Evolutionary conservation across 1,284 basidiomycete species (phyloP).

Genomic region (Butyriboletus appendiculatus): DNA sequence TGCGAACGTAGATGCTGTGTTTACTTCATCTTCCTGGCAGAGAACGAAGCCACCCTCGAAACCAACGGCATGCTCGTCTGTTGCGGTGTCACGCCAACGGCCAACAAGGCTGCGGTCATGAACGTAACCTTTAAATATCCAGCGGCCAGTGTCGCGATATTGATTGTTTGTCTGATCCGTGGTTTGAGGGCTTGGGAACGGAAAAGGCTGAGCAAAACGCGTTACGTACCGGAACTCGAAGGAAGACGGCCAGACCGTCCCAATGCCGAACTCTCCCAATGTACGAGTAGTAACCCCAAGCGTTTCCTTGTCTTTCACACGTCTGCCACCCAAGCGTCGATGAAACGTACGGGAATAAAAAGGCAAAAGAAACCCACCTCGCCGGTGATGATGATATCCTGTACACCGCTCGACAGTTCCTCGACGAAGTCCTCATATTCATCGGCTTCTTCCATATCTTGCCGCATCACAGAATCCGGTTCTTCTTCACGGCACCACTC

Average conservation of each 20-base stretch:
- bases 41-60: slow-evolving; percentile 50
- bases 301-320: slow-evolving; percentile 41
- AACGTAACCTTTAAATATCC: slow-evolving; percentile 54
- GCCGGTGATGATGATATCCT: slow-evolving; percentile 52
- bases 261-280: slow-evolving; percentile 49
- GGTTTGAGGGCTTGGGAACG: slow-evolving; percentile 4
- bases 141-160: slow-evolving; percentile 38
- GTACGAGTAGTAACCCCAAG: slow-evolving; percentile 49
- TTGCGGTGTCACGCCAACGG: slow-evolving; percentile 51
- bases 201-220: not conserved
- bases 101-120: slow-evolving; percentile 49
- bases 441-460: slow-evolving; percentile 32
- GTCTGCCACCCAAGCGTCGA: slow-evolving; percentile 32
- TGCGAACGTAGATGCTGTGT: slow-evolving; percentile 12
- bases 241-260: slow-evolving; percentile 49
- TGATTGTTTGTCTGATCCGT: slow-evolving; percentile 35
- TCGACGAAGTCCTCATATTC: slow-evolving; percentile 40
- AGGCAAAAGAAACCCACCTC: slow-evolving; percentile 34
- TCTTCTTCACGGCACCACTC: slow-evolving; percentile 30
- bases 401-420: slow-evolving; percentile 40
- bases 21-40: slow-evolving; percentile 31
- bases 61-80: slow-evolving; percentile 37
- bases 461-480: slow-evolving; percentile 18
- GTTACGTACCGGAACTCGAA: slow-evolving; percentile 45
- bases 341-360: slow-evolving; percentile 1